Conservation (phyloP, 139 green algal species). For the Raphidocelis subcapitata region DNA sequence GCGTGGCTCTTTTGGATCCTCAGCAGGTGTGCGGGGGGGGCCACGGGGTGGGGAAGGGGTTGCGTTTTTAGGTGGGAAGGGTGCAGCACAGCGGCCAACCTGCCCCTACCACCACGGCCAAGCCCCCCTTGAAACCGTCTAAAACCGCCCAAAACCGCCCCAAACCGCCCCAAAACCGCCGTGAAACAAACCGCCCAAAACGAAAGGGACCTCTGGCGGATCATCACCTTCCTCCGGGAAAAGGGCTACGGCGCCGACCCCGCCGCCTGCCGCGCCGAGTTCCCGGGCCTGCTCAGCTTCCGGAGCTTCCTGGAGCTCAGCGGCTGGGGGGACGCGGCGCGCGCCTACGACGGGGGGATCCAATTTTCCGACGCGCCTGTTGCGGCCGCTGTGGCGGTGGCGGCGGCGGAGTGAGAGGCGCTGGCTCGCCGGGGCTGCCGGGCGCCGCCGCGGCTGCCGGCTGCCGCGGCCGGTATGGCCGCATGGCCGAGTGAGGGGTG, state of each 20-base stretch:
- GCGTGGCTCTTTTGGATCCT: constrained; percentile 50
- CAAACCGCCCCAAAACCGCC: no score
- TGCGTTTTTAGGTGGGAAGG: neutral
- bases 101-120: neutral
- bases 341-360: constrained; percentile 43
- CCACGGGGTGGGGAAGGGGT: no score
- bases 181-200: no score
- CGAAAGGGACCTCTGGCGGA: constrained; percentile 42
- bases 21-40: constrained; percentile 9
- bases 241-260: constrained; percentile 21
- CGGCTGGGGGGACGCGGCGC: constrained; percentile 31
- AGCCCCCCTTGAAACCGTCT: neutral
- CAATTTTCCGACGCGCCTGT: no score
- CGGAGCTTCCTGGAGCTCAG: constrained; percentile 31
- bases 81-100: neutral
- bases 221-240: constrained; percentile 27
- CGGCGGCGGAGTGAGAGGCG: no score
- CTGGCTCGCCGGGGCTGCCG: no score
- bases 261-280: constrained; percentile 5
- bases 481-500: no score
- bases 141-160: no score
- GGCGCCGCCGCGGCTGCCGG: no score
- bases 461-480: no score
- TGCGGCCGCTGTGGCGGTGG: no score
- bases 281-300: constrained; percentile 29